Base-by-base conservation (phyloP, 768 basidiomycete genomes). In the Cystobasidium tubakii region DNA sequence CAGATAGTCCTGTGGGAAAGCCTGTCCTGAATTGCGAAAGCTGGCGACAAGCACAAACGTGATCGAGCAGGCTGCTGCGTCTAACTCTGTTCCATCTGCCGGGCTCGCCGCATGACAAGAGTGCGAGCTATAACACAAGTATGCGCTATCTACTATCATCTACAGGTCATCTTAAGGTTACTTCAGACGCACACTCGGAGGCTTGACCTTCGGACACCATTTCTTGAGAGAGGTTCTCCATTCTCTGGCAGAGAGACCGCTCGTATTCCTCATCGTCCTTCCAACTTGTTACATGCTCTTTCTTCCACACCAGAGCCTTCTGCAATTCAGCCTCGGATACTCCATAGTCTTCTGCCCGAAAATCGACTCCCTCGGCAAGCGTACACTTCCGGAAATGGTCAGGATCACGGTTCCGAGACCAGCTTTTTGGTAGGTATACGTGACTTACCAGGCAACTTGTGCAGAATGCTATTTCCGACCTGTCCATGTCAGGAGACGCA, bases 401-500 rank as follows among this genome's bases (percentile, higher is more conserved):
- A n/a, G n/a, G n/a, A n/a, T n/a, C n/a, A n/a, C n/a, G n/a, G n/a
- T n/a, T n/a, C n/a, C n/a, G n/a, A n/a, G n/a, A n/a, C n/a, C n/a
- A n/a, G n/a, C n/a, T n/a, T n/a, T n/a, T n/a, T n/a, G n/a, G n/a
- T n/a, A n/a, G n/a, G n/a, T n/a, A n/a, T n/a, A n/a, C n/a, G n/a
- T n/a, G 12, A 65, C 66, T 54, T 36, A 69, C 66, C 1, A 69
- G 46, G 23, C 66, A 69, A 15, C 29, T 46, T 9, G 66, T 50
- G 31, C 66, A 69, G 23, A 25, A 69, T 7, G 4, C 39, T 25
- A 53, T 50, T 43, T 23, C 15, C 12, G 39, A 13, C 23, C 46
- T 46, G 4, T 46, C 46, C 13, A 46, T 53, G 17, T 3, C 21
- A 33, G 27, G 9, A n/a, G 21, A 46, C 19, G 39, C 27, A 25